Evolutionary conservation across 1,284 basidiomycete species (phyloP).

Genomic region (Naganishia sp.): DNA sequence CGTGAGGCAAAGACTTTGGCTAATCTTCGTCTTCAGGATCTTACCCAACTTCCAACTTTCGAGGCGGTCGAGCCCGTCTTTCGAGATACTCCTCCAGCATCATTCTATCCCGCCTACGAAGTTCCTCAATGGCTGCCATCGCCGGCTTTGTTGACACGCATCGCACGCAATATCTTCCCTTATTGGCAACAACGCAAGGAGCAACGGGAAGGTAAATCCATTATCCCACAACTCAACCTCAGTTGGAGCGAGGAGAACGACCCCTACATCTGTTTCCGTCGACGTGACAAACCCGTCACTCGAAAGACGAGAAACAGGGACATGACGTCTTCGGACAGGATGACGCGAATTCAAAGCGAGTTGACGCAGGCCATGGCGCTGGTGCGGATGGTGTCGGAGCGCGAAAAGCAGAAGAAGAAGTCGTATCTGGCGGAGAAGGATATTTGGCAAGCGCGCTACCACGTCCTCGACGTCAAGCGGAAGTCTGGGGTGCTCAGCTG

Average conservation of each 20-base stretch:
- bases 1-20: not conserved
- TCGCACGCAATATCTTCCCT: constrained; percentile 71
- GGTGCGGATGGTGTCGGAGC: constrained; percentile 66
- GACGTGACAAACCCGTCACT: constrained; percentile 89
- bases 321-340: constrained; percentile 81
- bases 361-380: constrained; percentile 72
- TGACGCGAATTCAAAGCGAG: constrained; percentile 76
- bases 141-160: constrained; percentile 61
- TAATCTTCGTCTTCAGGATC: constrained; percentile 57
- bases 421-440: constrained; percentile 62
- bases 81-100: constrained; percentile 60
- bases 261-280: constrained; percentile 96
- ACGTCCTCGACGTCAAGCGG: constrained; percentile 76
- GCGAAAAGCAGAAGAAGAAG: constrained; percentile 76
- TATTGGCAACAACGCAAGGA: constrained; percentile 78
- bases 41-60: constrained; percentile 66
- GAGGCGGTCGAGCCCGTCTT: constrained; percentile 76
- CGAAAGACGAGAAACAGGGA: constrained; percentile 93
- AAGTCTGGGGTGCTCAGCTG: constrained; percentile 53
- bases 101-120: constrained; percentile 65
- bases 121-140: constrained; percentile 66
- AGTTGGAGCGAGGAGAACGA: constrained; percentile 94
- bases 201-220: constrained; percentile 71
- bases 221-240: constrained; percentile 76
- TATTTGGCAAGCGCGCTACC: constrained; percentile 77